Percentiles rank a stretch among this genome's conserved stretches.
Evolutionary conservation across 257 asterid genomes (phyloP).

Genomic region (Gentiana dahurica): DNA sequence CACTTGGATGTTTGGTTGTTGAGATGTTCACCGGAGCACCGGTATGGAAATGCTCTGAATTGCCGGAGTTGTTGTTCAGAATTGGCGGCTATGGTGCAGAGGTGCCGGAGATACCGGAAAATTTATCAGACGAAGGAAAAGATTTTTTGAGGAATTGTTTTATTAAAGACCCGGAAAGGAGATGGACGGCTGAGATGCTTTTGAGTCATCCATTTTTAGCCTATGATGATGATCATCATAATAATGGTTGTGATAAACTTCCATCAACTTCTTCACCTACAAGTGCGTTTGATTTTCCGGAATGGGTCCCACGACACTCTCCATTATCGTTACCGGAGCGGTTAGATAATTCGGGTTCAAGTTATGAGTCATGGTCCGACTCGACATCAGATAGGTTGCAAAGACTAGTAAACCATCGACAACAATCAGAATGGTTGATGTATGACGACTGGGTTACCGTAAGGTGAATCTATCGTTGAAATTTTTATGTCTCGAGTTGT

Average conservation of each 20-base stretch:
- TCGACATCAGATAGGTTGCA: constrained; percentile 36
- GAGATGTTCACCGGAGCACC: constrained; percentile 67
- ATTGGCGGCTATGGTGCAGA: constrained; percentile 50
- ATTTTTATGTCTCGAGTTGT: too few relatives aligned
- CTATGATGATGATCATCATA: constrained; percentile 9
- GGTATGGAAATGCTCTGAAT: constrained; percentile 40
- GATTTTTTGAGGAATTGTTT: constrained; percentile 60
- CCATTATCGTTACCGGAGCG: constrained; percentile 28
- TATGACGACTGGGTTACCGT: constrained; percentile 58
- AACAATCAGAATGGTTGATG: constrained; percentile 35
- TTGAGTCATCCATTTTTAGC: constrained; percentile 54
- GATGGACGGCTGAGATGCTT: constrained; percentile 99
- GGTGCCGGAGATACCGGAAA: constrained; percentile 46
- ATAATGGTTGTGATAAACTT: constrained; percentile 2
- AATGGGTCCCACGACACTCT: constrained; percentile 39
- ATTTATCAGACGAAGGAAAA: constrained; percentile 45
- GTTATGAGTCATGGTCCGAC: constrained; percentile 15
- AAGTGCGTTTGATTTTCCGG: constrained; percentile 66
- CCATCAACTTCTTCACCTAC: constrained; percentile 43
- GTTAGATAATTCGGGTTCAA: constrained; percentile 8
- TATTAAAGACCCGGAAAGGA: constrained; percentile 34
- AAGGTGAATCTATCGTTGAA: constrained; percentile 31
- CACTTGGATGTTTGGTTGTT: constrained; percentile 64
- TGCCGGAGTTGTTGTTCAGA: constrained; percentile 45
- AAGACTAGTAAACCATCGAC: constrained; percentile 14